Percentiles rank a stretch among this genome's conserved stretches.
These are phyloP conservation scores for Rhazya stricta DNA, from an alignment of 257 asterid species.

Conservation along the genomic window DNA sequence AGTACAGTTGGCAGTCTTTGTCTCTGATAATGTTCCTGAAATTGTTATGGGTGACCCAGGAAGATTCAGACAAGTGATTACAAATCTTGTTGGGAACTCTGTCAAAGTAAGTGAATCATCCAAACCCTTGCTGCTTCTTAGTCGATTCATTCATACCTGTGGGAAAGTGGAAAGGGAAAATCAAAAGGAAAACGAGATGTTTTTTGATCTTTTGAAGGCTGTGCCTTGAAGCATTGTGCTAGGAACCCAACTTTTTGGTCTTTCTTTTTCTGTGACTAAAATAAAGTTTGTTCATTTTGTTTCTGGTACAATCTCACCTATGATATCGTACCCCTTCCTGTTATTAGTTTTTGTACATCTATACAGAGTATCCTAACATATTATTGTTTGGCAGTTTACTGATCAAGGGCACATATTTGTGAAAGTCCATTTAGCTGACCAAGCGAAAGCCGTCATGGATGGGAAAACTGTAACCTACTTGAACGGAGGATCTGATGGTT, in stretches of 20 bases:
- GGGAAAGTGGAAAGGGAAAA: not conserved
- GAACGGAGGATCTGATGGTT: slow-evolving; percentile 45
- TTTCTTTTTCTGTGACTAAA: too few relatives aligned
- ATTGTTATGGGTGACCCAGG: slow-evolving; percentile 88
- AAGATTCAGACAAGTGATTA: slow-evolving; percentile 89
- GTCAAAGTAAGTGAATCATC: slow-evolving; percentile 64
- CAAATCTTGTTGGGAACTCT: slow-evolving; percentile 90
- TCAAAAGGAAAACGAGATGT: not conserved
- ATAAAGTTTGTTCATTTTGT: not conserved
- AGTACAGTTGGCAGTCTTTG: slow-evolving; percentile 79
- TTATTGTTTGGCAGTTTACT: slow-evolving; percentile 53
- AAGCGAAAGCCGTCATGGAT: slow-evolving; percentile 34
- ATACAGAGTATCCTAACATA: not conserved
- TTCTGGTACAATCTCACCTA: not conserved
- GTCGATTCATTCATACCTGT: not conserved
- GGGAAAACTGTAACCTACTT: slow-evolving; percentile 26
- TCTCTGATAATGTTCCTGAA: slow-evolving; percentile 88
- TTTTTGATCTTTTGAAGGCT: not conserved
- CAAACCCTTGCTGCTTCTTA: slow-evolving; percentile 1
- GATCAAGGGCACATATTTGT: slow-evolving; percentile 86
- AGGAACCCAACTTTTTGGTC: not conserved
- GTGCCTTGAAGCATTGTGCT: not conserved
- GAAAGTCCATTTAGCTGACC: slow-evolving; percentile 73
- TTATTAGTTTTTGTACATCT: not conserved
- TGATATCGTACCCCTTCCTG: not conserved